Evolutionary conservation across 345 rosid genomes (phyloP).

Genomic region (Brassica cretica): DNA sequence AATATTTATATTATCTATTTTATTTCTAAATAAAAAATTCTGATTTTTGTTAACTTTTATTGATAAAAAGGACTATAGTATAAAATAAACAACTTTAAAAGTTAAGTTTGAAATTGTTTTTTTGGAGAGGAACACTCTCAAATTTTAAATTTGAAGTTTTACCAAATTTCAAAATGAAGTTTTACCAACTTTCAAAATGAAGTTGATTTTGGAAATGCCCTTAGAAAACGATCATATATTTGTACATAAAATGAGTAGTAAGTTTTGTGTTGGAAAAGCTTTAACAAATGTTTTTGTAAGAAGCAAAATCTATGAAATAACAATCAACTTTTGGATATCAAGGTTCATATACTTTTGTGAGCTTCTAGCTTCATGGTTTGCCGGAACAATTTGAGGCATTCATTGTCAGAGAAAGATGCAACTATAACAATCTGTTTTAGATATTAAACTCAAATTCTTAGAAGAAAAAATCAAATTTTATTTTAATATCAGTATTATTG

Average conservation of each 20-base stretch:
- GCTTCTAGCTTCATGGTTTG: background rate
- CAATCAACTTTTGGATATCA: background rate
- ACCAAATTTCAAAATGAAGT: too few relatives aligned
- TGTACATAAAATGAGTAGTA: background rate
- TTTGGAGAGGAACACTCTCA: too few relatives aligned
- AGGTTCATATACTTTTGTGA: background rate
- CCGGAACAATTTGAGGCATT: background rate
- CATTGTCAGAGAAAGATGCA: background rate
- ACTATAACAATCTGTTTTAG: background rate
- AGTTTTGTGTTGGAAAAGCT: background rate
- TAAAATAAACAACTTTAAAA: too few relatives aligned
- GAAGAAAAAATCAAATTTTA: background rate
- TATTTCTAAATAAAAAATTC: too few relatives aligned
- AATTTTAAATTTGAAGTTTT: too few relatives aligned
- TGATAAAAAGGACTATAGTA: too few relatives aligned
- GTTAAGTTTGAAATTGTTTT: too few relatives aligned
- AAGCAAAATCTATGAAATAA: background rate
- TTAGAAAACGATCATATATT: background rate
- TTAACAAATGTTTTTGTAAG: background rate
- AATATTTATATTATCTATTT: too few relatives aligned
- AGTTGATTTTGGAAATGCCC: too few relatives aligned
- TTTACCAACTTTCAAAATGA: too few relatives aligned
- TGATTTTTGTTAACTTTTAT: too few relatives aligned
- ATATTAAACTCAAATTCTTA: background rate
- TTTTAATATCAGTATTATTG: background rate